Percentiles rank a stretch among this genome's conserved stretches.
phyloP scores from a whole-genome alignment of 78 protist species.

The Dictyostelium citrinum region DNA sequence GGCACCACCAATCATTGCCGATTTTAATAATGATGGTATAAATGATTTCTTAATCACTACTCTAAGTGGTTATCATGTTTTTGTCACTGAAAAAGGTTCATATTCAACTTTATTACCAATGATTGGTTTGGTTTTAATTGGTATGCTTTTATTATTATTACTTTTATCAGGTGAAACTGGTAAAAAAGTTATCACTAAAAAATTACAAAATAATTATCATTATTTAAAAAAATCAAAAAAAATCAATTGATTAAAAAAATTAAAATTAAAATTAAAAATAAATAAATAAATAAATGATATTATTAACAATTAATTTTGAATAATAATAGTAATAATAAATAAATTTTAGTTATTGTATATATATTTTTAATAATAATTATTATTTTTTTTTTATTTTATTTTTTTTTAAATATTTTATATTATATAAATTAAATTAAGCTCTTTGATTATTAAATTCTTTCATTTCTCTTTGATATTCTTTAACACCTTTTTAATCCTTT shows the following conservation, averaged over 20 bases:
- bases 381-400: too few species aligned
- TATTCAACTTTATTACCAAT: slow-evolving; percentile 10
- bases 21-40: slow-evolving; percentile 74
- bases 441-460: slow-evolving; percentile 27
- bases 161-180: neutral
- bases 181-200: neutral
- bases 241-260: neutral
- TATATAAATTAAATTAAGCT: neutral
- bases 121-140: slow-evolving; percentile 5
- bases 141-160: neutral
- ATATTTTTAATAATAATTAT: too few species aligned
- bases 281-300: neutral
- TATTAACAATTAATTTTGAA: neutral
- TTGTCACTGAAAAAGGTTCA: neutral
- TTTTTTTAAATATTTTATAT: neutral
- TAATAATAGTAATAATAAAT: neutral
- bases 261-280: neutral
- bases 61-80: slow-evolving; percentile 1
- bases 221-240: neutral
- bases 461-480: slow-evolving; percentile 48
- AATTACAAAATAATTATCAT: neutral
- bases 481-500: neutral
- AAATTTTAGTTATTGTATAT: too few species aligned
- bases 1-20: slow-evolving; percentile 74
- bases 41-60: slow-evolving; percentile 66